Percentiles rank a stretch among this genome's conserved stretches.
Evolutionary conservation across 208 protist species (phyloP).

Genomic region (Leishmania gerbilli): DNA sequence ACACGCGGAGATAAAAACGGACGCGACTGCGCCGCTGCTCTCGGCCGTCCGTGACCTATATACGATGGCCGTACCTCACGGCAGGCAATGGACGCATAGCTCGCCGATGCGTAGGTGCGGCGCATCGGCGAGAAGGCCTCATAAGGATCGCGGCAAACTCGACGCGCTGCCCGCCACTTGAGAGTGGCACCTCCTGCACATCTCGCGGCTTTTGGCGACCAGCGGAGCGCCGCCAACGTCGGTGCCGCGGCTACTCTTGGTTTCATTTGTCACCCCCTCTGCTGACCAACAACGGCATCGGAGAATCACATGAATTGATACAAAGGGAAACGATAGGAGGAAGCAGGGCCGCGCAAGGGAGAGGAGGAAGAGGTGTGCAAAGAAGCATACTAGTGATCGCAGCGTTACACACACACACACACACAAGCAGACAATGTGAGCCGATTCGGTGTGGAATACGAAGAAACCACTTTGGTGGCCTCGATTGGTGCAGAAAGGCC

Average conservation of each 20-base stretch:
- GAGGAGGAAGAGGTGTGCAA: background rate
- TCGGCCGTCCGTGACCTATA: background rate
- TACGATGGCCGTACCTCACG: background rate
- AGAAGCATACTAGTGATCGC: background rate
- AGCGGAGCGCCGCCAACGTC: background rate
- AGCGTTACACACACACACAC: background rate
- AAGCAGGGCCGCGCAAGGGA: background rate
- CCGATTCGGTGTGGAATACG: background rate
- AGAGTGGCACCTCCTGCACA: background rate
- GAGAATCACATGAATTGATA: background rate
- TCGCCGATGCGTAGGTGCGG: background rate
- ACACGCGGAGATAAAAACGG: background rate
- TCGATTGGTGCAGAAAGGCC: background rate
- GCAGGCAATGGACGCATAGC: background rate
- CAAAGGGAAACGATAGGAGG: background rate
- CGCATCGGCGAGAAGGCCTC: background rate
- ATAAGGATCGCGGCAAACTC: background rate
- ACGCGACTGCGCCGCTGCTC: constrained; percentile 3
- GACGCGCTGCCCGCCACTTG: background rate
- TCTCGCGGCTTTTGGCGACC: background rate
- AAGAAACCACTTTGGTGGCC: background rate
- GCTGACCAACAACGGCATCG: background rate
- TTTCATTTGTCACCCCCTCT: constrained; percentile 1
- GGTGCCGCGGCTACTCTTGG: background rate
- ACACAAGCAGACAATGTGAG: background rate